These are phyloP conservation scores for Sugiyamaella floridensis DNA, from an alignment of 805 yeast species.

Conservation along the genomic window DNA sequence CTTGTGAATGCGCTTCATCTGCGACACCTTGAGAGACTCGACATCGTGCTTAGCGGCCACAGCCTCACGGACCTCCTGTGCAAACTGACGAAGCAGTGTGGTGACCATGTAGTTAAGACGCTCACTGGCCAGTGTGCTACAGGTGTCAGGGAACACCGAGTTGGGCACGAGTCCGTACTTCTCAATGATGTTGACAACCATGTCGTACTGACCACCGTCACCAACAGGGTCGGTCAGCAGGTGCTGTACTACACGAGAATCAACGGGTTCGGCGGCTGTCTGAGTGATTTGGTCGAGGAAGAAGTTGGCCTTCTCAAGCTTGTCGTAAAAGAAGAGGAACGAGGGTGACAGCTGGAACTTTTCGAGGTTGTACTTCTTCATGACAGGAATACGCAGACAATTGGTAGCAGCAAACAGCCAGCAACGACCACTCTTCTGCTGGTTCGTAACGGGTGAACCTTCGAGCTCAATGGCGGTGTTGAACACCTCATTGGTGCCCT, in stretches of 20 bases:
- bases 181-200: conserved; percentile 68
- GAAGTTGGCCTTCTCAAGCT: conserved; percentile 75
- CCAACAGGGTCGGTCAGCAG: conserved; percentile 58
- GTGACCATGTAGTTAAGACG: conserved; percentile 56
- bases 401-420: conserved; percentile 86
- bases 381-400: conserved; percentile 56
- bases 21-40: conserved; percentile 34
- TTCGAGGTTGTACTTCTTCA: conserved; percentile 55
- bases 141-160: conserved; percentile 62
- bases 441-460: conserved; percentile 65
- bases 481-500: conserved; percentile 30
- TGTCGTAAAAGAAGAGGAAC: conserved; percentile 76
- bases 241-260: conserved; percentile 62
- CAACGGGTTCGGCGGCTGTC: conserved; percentile 58
- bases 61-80: conserved; percentile 55
- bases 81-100: conserved; percentile 71
- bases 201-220: conserved; percentile 87
- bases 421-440: conserved; percentile 72
- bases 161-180: conserved; percentile 81
- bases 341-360: conserved; percentile 72
- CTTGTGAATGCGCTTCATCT: conserved; percentile 59
- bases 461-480: conserved; percentile 40
- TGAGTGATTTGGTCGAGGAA: conserved; percentile 71
- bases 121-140: conserved; percentile 45
- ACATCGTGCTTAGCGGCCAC: conserved; percentile 32